Conservation (phyloP, 495 filamentous ascomycete species). For the Neurospora sp. region DNA sequence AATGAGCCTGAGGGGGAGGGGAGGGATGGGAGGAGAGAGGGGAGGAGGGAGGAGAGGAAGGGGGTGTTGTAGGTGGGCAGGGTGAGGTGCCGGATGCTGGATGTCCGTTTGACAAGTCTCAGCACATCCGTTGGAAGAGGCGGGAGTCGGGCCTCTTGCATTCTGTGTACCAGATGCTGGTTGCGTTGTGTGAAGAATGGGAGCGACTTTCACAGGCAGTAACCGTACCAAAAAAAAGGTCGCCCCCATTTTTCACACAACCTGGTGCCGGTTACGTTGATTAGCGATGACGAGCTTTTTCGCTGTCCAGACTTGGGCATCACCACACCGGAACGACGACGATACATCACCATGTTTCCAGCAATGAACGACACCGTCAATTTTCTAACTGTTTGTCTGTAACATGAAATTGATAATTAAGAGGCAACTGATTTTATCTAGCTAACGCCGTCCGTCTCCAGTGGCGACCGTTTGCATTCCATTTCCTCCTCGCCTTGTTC, state of each 20-base stretch:
- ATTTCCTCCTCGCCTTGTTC: not conserved
- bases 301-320: not conserved
- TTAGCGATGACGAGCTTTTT: not conserved
- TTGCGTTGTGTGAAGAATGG: not conserved
- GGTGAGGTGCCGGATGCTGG: no score
- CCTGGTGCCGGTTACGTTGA: no score
- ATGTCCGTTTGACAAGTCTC: no score
- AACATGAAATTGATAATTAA: not conserved
- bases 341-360: not conserved
- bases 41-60: not conserved
- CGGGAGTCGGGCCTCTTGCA: not conserved
- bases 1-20: not conserved
- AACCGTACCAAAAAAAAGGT: no score
- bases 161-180: not conserved
- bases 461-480: not conserved
- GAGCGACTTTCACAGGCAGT: no score
- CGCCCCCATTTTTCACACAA: no score
- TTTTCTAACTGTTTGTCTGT: not conserved
- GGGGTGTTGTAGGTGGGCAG: not conserved
- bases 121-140: not conserved
- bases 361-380: not conserved
- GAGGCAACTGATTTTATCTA: not conserved
- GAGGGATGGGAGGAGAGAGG: not conserved
- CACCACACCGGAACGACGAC: not conserved
- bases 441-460: not conserved